Evolutionary conservation across 2,329 filamentous ascomycete genomes (phyloP).

Genomic region (Verticillium nonalfalfae): DNA sequence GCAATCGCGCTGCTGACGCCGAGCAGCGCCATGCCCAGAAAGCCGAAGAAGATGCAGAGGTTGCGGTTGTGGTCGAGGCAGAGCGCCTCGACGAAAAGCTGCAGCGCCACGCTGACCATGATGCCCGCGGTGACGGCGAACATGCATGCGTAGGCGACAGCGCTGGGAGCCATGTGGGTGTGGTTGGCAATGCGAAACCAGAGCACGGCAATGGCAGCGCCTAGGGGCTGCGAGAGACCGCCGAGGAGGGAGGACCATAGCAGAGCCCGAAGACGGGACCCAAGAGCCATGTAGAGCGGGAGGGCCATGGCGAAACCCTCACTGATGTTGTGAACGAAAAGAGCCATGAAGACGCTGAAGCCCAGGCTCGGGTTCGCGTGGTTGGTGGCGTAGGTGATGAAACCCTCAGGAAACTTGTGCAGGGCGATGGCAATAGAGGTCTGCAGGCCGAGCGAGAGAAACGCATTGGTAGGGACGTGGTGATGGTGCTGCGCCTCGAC

Average conservation of each 20-base stretch:
- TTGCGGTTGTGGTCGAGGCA: conserved; percentile 74
- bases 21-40: conserved; percentile 81
- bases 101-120: conserved; percentile 88
- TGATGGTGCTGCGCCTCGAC: conserved; percentile 70
- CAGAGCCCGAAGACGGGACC: conserved; percentile 75
- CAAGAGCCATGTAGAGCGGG: conserved; percentile 85
- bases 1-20: conserved; percentile 67
- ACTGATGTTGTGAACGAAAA: conserved; percentile 97
- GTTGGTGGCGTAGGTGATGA: conserved; percentile 93
- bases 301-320: conserved; percentile 94
- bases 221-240: conserved; percentile 79
- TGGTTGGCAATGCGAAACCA: conserved; percentile 71
- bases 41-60: conserved; percentile 73
- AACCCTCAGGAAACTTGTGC: conserved; percentile 86
- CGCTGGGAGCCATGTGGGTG: conserved; percentile 41
- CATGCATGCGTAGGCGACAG: conserved; percentile 68
- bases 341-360: conserved; percentile 86
- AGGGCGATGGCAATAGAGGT: conserved; percentile 92
- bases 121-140: conserved; percentile 90
- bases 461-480: conserved; percentile 90
- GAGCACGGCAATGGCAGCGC: conserved; percentile 74
- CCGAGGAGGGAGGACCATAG: conserved; percentile 78
- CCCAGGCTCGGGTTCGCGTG: conserved; percentile 87
- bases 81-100: conserved; percentile 81
- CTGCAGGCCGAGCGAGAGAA: conserved; percentile 90